Conservation (phyloP, 2,329 filamentous ascomycete species). For the Trichoderma sp. region DNA sequence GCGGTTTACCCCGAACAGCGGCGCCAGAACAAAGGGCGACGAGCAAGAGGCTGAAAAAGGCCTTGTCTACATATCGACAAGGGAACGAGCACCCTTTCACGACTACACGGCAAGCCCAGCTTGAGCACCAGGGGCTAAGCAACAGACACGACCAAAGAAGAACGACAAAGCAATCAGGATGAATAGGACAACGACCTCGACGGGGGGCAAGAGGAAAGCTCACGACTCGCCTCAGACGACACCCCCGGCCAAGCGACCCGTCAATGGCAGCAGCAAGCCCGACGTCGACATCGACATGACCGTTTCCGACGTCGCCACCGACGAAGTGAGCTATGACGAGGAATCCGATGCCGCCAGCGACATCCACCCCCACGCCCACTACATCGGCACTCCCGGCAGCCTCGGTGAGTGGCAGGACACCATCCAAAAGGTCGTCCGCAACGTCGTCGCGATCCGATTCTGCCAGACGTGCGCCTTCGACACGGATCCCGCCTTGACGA, state of each 20-base stretch:
- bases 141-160: neutral
- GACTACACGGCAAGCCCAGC: constrained; percentile 8
- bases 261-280: constrained; percentile 53
- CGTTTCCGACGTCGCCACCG: constrained; percentile 48
- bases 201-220: constrained; percentile 57
- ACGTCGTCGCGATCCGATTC: constrained; percentile 98
- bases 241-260: constrained; percentile 42
- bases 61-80: neutral
- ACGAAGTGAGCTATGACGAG: constrained; percentile 43
- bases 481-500: constrained; percentile 90
- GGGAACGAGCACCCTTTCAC: neutral
- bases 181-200: constrained; percentile 47
- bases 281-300: constrained; percentile 46
- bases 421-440: constrained; percentile 90
- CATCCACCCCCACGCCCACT: constrained; percentile 41
- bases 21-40: neutral
- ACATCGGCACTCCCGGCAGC: constrained; percentile 45
- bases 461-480: constrained; percentile 98
- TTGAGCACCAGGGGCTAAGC: neutral
- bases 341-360: constrained; percentile 48
- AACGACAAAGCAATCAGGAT: constrained; percentile 37
- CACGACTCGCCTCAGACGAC: constrained; percentile 45
- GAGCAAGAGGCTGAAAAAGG: neutral
- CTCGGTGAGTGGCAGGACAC: constrained; percentile 85
- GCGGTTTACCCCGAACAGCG: neutral